Conservation (phyloP, 2,329 filamentous ascomycete species). For the Pseudogymnoascus sp. region DNA sequence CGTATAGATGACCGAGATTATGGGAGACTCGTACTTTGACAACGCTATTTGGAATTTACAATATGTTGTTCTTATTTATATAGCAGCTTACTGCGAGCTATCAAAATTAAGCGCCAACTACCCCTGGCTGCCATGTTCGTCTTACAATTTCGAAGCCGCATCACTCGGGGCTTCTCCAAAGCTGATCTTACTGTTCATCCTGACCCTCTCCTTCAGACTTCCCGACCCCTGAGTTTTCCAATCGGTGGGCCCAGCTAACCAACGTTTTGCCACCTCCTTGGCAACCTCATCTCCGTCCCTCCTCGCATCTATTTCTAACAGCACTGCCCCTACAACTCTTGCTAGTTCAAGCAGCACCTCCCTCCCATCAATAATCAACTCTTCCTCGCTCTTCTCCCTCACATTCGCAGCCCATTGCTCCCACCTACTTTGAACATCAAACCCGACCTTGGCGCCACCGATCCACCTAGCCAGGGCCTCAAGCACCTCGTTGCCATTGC, state of each 20-base stretch:
- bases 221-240: not conserved
- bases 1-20: not conserved
- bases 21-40: not conserved
- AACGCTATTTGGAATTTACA: not conserved
- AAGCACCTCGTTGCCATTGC: conserved; percentile 30
- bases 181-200: not conserved
- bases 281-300: conserved; percentile 26
- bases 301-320: conserved; percentile 28
- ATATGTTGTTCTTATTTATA: not conserved
- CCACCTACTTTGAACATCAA: conserved; percentile 11
- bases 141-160: conserved; percentile 5
- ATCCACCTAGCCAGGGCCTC: conserved; percentile 38
- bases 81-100: not conserved
- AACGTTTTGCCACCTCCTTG: conserved; percentile 23
- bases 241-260: conserved; percentile 15
- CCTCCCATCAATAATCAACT: conserved; percentile 26
- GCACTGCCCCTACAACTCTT: conserved; percentile 25
- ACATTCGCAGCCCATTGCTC: conserved; percentile 14
- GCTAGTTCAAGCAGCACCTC: conserved; percentile 26
- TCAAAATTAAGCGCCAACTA: not conserved
- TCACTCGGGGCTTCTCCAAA: not conserved
- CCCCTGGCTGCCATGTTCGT: not conserved
- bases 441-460: conserved; percentile 12
- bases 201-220: not conserved
- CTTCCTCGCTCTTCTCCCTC: conserved; percentile 21